phyloP scores from a whole-genome alignment of 441 rosid species.

The Melastoma candidum region DNA sequence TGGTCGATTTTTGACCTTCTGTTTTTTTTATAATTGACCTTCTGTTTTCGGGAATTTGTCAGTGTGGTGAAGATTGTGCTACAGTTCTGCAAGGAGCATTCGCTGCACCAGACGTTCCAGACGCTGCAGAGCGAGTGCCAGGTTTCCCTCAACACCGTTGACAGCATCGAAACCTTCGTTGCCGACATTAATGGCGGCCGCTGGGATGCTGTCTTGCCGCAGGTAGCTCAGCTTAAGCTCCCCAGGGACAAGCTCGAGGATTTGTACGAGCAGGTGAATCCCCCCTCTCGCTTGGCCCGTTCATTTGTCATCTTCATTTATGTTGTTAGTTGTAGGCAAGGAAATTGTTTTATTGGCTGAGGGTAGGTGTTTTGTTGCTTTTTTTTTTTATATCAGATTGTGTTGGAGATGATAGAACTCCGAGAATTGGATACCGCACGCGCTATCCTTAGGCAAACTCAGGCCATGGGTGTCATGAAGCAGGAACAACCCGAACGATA shows the following conservation, averaged over 20 bases:
- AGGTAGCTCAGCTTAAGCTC: slow-evolving; percentile 92
- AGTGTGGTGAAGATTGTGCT: slow-evolving; percentile 93
- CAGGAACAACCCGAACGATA: slow-evolving; percentile 99
- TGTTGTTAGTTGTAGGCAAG: no score
- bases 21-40: neutral
- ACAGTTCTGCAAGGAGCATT: slow-evolving; percentile 97
- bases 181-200: slow-evolving; percentile 83
- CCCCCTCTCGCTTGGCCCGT: no score
- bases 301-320: no score
- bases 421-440: slow-evolving; percentile 96
- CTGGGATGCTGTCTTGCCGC: slow-evolving; percentile 95
- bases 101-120: slow-evolving; percentile 92
- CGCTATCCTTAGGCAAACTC: slow-evolving; percentile 94
- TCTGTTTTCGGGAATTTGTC: slow-evolving; percentile 14
- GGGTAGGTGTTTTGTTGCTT: neutral
- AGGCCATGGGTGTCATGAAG: slow-evolving; percentile 99
- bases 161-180: slow-evolving; percentile 88
- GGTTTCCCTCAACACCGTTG: slow-evolving; percentile 89
- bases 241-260: slow-evolving; percentile 89
- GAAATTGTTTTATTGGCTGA: no score
- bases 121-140: slow-evolving; percentile 91
- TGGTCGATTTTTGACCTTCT: neutral
- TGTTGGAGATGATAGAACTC: slow-evolving; percentile 95
- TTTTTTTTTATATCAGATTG: slow-evolving; percentile 44
- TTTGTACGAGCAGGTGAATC: slow-evolving; percentile 82